phyloP scores from a whole-genome alignment of 306 rosid genomes.

The Vigna radiata region DNA sequence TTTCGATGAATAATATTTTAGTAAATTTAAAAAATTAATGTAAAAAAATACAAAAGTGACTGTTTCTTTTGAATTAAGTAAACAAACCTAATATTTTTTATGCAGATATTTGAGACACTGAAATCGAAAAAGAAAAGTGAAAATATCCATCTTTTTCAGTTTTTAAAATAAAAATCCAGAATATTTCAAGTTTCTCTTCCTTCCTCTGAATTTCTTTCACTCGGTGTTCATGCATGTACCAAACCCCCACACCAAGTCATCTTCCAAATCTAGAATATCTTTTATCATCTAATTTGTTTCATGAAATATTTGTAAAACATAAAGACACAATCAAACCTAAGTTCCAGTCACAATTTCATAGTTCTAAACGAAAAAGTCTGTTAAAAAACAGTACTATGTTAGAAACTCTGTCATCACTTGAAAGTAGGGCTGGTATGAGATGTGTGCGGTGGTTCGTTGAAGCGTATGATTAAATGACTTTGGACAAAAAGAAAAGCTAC shows the following conservation, averaged over 20 bases:
- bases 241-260: background rate
- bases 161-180: background rate
- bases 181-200: background rate
- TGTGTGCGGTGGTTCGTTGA: background rate
- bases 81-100: background rate
- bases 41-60: background rate
- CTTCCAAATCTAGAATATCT: background rate
- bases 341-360: background rate
- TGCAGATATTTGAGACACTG: background rate
- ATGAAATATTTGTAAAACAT: background rate
- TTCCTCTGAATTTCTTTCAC: background rate
- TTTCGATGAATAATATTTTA: background rate
- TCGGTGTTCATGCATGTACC: background rate
- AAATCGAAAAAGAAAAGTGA: background rate
- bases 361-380: background rate
- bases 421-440: too few relatives aligned
- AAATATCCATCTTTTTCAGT: background rate
- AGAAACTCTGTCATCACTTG: background rate
- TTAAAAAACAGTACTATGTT: background rate
- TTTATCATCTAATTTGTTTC: background rate
- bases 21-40: background rate
- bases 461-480: background rate
- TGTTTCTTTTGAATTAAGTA: background rate
- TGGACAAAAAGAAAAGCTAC: background rate
- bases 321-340: background rate